Conservation (phyloP, 2,329 filamentous ascomycete species). For the Fusarium equiseti region DNA sequence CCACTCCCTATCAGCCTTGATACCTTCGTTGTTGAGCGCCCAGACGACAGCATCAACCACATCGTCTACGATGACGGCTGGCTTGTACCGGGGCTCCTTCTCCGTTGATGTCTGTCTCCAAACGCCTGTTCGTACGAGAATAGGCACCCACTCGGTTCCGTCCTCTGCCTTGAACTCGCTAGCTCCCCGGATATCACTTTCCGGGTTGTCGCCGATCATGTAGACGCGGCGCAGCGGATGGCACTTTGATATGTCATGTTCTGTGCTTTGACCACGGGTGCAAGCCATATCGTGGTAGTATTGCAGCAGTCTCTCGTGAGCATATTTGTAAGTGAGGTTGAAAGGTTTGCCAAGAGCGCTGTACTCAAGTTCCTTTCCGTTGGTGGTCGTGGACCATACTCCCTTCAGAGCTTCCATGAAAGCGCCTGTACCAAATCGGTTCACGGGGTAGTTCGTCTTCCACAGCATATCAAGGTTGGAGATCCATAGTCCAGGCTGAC, state of each 20-base stretch:
- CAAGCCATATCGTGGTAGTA: constrained; percentile 48
- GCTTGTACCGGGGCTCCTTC: constrained; percentile 67
- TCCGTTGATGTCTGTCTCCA: constrained; percentile 62
- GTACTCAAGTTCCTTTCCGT: constrained; percentile 69
- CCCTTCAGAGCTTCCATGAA: constrained; percentile 87
- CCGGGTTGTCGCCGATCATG: constrained; percentile 93
- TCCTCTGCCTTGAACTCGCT: constrained; percentile 77
- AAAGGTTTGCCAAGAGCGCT: constrained; percentile 87
- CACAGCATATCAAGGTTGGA: constrained; percentile 92
- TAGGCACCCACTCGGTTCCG: constrained; percentile 80
- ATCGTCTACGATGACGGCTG: constrained; percentile 76
- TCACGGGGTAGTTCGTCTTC: constrained; percentile 86
- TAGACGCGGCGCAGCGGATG: constrained; percentile 80
- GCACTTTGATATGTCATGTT: constrained; percentile 44
- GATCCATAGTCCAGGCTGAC: constrained; percentile 85
- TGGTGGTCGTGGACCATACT: constrained; percentile 80
- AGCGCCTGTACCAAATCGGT: constrained; percentile 90
- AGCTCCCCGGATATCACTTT: constrained; percentile 89
- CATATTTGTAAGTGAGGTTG: constrained; percentile 82
- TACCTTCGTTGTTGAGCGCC: constrained; percentile 72
- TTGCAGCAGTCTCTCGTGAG: constrained; percentile 76
- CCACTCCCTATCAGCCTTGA: constrained; percentile 53
- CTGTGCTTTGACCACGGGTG: constrained; percentile 24
- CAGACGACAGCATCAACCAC: constrained; percentile 82
- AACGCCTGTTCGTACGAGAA: constrained; percentile 85